A percentile compares a stretch with the other conserved stretches of the same genome.
phyloP scores from a whole-genome alignment of 176 grass and related monocot species.

The Oryza officinalis region DNA sequence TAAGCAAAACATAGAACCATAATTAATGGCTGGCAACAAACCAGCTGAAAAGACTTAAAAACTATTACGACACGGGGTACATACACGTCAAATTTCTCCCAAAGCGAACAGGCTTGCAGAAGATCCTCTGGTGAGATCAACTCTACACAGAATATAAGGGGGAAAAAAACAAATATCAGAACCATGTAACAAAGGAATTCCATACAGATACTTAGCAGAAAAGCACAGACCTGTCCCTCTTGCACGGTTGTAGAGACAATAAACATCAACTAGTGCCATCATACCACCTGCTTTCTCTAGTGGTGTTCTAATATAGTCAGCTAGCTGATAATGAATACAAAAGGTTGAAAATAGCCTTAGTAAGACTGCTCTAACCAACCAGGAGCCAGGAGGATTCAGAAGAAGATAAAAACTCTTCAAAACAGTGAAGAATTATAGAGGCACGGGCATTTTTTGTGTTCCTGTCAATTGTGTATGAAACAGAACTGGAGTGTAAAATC shows the following conservation, averaged over 20 bases:
- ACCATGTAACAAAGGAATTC: not conserved
- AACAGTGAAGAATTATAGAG: constrained; percentile 11
- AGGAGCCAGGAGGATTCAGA: not conserved
- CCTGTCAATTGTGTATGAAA: constrained; percentile 4
- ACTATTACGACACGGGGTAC: constrained; percentile 41
- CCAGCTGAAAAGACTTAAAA: constrained; percentile 41
- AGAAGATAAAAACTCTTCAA: constrained; percentile 7
- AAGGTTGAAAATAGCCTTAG: constrained; percentile 6
- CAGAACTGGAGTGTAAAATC: not conserved
- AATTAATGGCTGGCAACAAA: constrained; percentile 47
- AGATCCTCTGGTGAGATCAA: constrained; percentile 98
- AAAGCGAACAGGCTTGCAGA: constrained; percentile 91
- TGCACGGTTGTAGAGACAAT: constrained; percentile 95
- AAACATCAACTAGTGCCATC: constrained; percentile 91
- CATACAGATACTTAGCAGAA: constrained; percentile 26
- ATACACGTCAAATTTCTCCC: constrained; percentile 99
- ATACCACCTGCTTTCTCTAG: constrained; percentile 94
- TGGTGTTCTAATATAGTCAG: constrained; percentile 86
- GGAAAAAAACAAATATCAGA: constrained; percentile 35
- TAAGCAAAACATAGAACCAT: constrained; percentile 59
- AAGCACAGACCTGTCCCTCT: constrained; percentile 82
- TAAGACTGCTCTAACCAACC: constrained; percentile 20
- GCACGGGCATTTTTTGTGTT: not conserved
- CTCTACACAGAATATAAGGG: constrained; percentile 49
- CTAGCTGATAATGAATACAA: constrained; percentile 52